A percentile compares a stretch with the other conserved stretches of the same genome.
Evolutionary conservation across 2,329 filamentous ascomycete species (phyloP).

Genomic region (Shiraia bambusicola): DNA sequence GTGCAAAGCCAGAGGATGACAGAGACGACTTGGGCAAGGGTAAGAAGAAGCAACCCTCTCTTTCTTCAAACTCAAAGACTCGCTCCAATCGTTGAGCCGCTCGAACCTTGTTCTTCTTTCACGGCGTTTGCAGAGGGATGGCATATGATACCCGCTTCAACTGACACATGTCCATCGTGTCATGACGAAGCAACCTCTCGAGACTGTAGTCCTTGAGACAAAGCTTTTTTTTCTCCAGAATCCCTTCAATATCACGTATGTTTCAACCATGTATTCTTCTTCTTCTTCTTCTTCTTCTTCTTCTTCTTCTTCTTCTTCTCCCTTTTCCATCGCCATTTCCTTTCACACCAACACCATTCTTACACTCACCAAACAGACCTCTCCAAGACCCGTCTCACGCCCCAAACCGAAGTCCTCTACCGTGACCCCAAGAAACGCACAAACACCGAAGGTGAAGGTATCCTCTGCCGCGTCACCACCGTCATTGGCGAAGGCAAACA

Average conservation of each 20-base stretch:
- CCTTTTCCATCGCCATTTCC: neutral
- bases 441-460: slow-evolving; percentile 52
- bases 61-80: neutral
- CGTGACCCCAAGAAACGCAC: slow-evolving; percentile 47
- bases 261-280: slow-evolving; percentile 8
- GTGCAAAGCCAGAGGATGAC: slow-evolving; percentile 54
- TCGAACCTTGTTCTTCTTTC: neutral
- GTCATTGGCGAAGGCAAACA: slow-evolving; percentile 58
- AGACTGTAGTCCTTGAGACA: neutral
- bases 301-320: slow-evolving; percentile 2
- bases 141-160: slow-evolving; percentile 3
- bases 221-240: neutral
- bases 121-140: neutral
- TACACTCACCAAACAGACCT: slow-evolving; percentile 3
- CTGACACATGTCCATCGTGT: too few relatives aligned
- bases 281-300: neutral
- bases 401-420: slow-evolving; percentile 54
- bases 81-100: neutral
- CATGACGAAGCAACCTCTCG: too few relatives aligned
- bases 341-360: slow-evolving; percentile 1
- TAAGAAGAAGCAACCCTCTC: slow-evolving; percentile 39
- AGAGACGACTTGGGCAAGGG: slow-evolving; percentile 49
- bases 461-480: slow-evolving; percentile 52
- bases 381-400: slow-evolving; percentile 31
- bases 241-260: slow-evolving; percentile 11